Base-by-base conservation (phyloP, 345 rosid genomes). In the Arabis hirsuta region DNA sequence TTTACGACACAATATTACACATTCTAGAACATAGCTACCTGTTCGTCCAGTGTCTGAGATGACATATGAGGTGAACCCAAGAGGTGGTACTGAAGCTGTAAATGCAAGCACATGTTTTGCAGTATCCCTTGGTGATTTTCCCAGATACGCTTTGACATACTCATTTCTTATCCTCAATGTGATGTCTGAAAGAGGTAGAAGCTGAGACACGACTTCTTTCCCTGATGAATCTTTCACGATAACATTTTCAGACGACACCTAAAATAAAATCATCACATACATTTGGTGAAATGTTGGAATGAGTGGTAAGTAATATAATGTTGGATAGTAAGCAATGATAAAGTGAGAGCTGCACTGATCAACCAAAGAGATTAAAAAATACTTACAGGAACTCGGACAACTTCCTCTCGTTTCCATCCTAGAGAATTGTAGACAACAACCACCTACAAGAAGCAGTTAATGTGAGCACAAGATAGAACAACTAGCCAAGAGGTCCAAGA, bases 341-440 rank as follows among this genome's bases (percentile, higher is more conserved):
- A 54, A 36, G 38, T 43, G 50, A 62, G 45, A 78, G 45, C 67
- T 55, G 31, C 36, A 44, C 38, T 4, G 59, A 26, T 36, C 52
- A 47, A 68, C 51, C 45, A 64, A 56, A 65, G 65, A 71, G 65
- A 71, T 12, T 22, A 32, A 24, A 39, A 55, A 71, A 48, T 43
- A 80, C 91, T 80, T 76, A 92, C 98, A 36, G 93, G 98, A 72
- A 92, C 79, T 55, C 85, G 83, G 51, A 92, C 80, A 62, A 90
- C 81, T 80, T 92, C 96, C 61, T 90, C 88, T 76, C 98, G 85
- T 63, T 76, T 74, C 98, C 96, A 88, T 74, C 98, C 97, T 13
- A 93, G 77, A 69, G 98, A 83, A 84, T 93, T 93, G 83, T 93
- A 93, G 51, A 80, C 67, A 43, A 92, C 84, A 45, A 92, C 84